These are phyloP conservation scores for Paramecium bursaria DNA, from an alignment of 73 alveolate species.

Conservation along the genomic window DNA sequence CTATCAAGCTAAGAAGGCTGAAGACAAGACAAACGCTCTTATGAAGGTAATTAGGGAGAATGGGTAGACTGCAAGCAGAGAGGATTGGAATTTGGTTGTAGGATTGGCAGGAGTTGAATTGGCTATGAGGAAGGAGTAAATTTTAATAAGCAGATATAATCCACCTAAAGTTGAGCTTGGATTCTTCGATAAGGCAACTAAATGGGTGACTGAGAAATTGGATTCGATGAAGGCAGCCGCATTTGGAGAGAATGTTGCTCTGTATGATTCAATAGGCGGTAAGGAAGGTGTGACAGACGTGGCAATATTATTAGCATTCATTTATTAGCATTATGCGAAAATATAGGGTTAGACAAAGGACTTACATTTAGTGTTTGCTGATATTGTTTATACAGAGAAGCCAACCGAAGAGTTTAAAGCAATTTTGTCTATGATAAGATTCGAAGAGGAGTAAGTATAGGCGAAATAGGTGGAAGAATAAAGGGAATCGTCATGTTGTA, in stretches of 20 bases:
- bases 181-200: neutral
- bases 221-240: constrained; percentile 14
- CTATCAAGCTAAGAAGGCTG: constrained; percentile 18
- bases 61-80: constrained; percentile 23
- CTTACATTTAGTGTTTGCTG: constrained; percentile 25
- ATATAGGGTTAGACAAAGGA: constrained; percentile 11
- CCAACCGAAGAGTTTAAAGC: no score
- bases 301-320: constrained; percentile 5
- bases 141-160: neutral
- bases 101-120: constrained; percentile 21
- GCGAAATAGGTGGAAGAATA: no score
- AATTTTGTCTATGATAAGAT: no score
- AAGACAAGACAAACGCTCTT: constrained; percentile 32
- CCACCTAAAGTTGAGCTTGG: neutral
- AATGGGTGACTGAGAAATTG: neutral
- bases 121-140: neutral
- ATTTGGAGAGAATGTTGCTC: constrained; percentile 35
- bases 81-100: constrained; percentile 52
- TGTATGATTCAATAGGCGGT: constrained; percentile 42
- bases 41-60: constrained; percentile 31
- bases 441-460: no score
- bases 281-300: constrained; percentile 19
- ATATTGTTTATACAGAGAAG: constrained; percentile 18
- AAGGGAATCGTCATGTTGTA: no score
- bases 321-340: constrained; percentile 20